Conservation (phyloP, 768 basidiomycete species). For the Astraeus odoratus region DNA sequence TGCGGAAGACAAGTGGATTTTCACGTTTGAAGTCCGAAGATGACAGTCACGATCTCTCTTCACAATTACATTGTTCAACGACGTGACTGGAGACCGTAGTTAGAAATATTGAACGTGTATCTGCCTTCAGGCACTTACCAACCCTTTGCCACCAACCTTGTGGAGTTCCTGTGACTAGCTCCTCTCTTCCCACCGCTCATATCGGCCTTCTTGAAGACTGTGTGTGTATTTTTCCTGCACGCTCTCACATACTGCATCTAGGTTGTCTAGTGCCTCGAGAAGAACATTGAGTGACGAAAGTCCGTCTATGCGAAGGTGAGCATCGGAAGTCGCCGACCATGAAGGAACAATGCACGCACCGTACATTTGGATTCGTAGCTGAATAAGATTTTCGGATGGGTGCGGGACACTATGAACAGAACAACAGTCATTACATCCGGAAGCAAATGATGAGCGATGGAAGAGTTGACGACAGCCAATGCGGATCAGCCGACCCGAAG, state of each 20-base stretch:
- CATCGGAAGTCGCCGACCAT: background rate
- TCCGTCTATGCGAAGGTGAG: constrained; percentile 50
- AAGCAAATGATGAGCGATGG: constrained; percentile 1
- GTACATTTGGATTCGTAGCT: constrained; percentile 99
- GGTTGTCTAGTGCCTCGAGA: constrained; percentile 64
- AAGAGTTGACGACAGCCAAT: background rate
- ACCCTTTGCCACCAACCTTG: background rate
- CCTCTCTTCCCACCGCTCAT: constrained; percentile 66
- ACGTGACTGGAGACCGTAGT: constrained; percentile 1
- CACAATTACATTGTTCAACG: background rate
- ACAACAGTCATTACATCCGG: too few species aligned
- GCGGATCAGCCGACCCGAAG: background rate
- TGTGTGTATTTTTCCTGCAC: constrained; percentile 62
- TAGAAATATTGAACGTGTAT: constrained; percentile 1
- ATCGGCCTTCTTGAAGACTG: constrained; percentile 48
- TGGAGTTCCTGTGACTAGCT: constrained; percentile 29
- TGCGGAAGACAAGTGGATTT: constrained; percentile 24
- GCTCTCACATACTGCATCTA: constrained; percentile 68
- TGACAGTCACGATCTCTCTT: background rate
- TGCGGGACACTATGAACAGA: constrained; percentile 63
- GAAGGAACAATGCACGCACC: constrained; percentile 48
- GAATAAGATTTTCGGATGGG: constrained; percentile 94
- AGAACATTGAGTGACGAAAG: constrained; percentile 83
- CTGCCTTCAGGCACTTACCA: background rate
- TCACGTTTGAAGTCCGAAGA: constrained; percentile 10